A percentile compares a stretch with the other conserved stretches of the same genome.
Conservation (phyloP, 305 asterid species). For the Fraxinus nigra region DNA sequence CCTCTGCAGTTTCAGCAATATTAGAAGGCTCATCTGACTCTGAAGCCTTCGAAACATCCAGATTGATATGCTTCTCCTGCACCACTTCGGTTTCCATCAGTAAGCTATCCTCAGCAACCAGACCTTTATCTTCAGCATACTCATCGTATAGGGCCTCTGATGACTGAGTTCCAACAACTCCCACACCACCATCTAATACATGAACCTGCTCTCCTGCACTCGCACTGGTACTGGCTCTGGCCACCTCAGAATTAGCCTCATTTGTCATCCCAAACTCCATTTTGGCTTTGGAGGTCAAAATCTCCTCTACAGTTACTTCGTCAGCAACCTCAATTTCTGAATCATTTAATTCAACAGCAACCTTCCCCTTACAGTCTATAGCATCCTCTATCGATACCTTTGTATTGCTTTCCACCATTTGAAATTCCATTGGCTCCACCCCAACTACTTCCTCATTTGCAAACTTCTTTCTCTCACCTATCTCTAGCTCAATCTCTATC, state of each 20-base stretch:
- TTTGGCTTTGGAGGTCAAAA: constrained; percentile 18
- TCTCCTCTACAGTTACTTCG: constrained; percentile 24
- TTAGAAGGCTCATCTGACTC: constrained; percentile 25
- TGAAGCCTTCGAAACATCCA: constrained; percentile 28
- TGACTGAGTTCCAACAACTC: constrained; percentile 17
- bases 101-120: constrained; percentile 26
- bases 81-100: constrained; percentile 21
- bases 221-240: constrained; percentile 6
- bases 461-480: constrained; percentile 17
- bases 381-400: not conserved
- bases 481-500: constrained; percentile 12
- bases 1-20: constrained; percentile 27
- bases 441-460: constrained; percentile 24
- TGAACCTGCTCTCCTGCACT: constrained; percentile 30
- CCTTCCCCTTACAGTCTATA: constrained; percentile 2
- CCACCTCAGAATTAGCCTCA: constrained; percentile 23
- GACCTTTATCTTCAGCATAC: constrained; percentile 25
- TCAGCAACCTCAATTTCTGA: constrained; percentile 29
- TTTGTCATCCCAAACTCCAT: constrained; percentile 22
- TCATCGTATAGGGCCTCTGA: constrained; percentile 20
- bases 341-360: constrained; percentile 26
- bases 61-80: constrained; percentile 26
- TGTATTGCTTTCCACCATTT: constrained; percentile 16
- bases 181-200: constrained; percentile 19
- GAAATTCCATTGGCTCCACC: constrained; percentile 18